Conservation (phyloP, 2,329 filamentous ascomycete species). For the Botryosphaeria dothidea region DNA sequence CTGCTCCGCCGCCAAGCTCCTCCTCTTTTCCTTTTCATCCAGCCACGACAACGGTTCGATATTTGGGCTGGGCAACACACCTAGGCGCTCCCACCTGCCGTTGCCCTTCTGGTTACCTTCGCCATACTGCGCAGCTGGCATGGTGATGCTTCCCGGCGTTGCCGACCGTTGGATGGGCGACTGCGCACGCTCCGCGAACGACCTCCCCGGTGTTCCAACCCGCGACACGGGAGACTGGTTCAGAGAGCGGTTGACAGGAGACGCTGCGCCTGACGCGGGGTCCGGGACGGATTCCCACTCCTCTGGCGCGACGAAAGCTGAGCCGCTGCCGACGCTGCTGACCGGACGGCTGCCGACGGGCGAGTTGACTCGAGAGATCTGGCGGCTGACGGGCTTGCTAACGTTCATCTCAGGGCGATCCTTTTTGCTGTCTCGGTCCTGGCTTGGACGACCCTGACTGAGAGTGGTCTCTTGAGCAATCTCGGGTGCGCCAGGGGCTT, state of each 20-base stretch:
- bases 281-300: constrained; percentile 14
- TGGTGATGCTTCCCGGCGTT: constrained; percentile 3
- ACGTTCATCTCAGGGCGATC: not conserved
- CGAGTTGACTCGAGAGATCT: constrained; percentile 2
- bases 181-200: not conserved
- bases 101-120: not conserved
- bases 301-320: constrained; percentile 9
- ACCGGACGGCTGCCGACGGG: not conserved
- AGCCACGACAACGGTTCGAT: constrained; percentile 15
- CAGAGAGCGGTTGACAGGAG: not conserved
- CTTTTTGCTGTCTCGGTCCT: not conserved
- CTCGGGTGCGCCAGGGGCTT: not conserved
- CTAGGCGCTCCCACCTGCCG: constrained; percentile 8
- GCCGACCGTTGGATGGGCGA: not conserved
- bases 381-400: constrained; percentile 8
- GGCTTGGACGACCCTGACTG: not conserved
- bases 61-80: constrained; percentile 11
- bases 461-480: not conserved
- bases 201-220: not conserved
- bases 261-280: not conserved
- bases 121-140: not conserved
- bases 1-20: not conserved
- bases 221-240: constrained; percentile 8
- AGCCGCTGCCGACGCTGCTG: constrained; percentile 12
- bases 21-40: constrained; percentile 13